A percentile compares a stretch with the other conserved stretches of the same genome.
These are phyloP conservation scores for Macrotyloma uniflorum DNA, from an alignment of 306 rosid species.

Conservation along the genomic window DNA sequence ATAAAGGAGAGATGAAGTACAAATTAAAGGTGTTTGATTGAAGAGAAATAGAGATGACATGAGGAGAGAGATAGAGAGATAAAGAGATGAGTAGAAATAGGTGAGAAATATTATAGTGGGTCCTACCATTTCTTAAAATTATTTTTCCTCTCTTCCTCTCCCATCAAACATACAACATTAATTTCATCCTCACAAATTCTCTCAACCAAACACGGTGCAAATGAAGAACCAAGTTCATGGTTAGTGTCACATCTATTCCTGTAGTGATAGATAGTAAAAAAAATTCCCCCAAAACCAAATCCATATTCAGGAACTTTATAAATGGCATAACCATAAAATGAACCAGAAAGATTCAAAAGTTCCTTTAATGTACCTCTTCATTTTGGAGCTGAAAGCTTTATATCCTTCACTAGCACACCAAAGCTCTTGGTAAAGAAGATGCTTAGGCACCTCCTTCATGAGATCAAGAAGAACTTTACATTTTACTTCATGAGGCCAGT, in stretches of 20 bases:
- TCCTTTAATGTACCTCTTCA: constrained; percentile 66
- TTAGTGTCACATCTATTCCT: not conserved
- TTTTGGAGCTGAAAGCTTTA: constrained; percentile 84
- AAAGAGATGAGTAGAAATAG: too few species aligned
- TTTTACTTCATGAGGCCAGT: constrained; percentile 99
- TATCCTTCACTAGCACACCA: constrained; percentile 99
- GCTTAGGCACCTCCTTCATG: constrained; percentile 88
- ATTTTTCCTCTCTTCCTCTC: too few species aligned
- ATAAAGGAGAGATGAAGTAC: too few species aligned
- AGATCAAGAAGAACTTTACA: constrained; percentile 91
- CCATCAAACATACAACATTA: too few species aligned
- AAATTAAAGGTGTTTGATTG: too few species aligned
- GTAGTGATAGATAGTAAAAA: not conserved
- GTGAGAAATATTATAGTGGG: too few species aligned
- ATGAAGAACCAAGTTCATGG: constrained; percentile 18
- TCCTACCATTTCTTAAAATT: too few species aligned
- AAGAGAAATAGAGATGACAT: too few species aligned
- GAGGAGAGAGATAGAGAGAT: too few species aligned
- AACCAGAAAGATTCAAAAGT: constrained; percentile 25
- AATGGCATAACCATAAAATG: constrained; percentile 31
- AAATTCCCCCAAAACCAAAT: constrained; percentile 24
- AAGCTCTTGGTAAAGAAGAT: constrained; percentile 90
- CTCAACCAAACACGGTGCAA: too few species aligned
- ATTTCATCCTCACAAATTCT: too few species aligned
- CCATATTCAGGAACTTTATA: not conserved